A percentile compares a stretch with the other conserved stretches of the same genome.
These are phyloP conservation scores for Cupressus sempervirens DNA, from an alignment of 75 land plant genomes.

Conservation along the genomic window DNA sequence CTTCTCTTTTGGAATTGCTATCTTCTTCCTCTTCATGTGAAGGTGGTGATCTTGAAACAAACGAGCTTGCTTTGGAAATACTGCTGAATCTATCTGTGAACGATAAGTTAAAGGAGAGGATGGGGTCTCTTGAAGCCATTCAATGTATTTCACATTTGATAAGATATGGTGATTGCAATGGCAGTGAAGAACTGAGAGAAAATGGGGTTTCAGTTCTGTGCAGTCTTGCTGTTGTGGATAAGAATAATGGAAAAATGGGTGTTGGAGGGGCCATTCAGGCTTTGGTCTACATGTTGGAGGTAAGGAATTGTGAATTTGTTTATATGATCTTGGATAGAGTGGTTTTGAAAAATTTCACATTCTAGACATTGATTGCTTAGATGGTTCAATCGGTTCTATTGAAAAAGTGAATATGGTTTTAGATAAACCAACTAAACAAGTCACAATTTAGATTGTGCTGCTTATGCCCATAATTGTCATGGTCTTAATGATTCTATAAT, in stretches of 20 bases:
- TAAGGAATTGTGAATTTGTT: neutral
- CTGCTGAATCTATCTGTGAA: conserved; percentile 48
- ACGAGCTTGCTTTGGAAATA: conserved; percentile 27
- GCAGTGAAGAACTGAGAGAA: conserved; percentile 15
- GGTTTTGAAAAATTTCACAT: too few relatives aligned
- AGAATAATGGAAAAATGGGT: conserved; percentile 49
- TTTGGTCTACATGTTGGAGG: conserved; percentile 12
- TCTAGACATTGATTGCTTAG: too few relatives aligned
- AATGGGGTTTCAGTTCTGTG: conserved; percentile 35
- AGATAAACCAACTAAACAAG: too few relatives aligned
- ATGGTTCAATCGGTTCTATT: too few relatives aligned
- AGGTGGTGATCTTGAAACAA: conserved; percentile 3
- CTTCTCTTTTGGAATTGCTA: conserved; percentile 19
- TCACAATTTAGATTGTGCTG: too few relatives aligned
- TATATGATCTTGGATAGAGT: too few relatives aligned
- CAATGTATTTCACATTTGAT: neutral
- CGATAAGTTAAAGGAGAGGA: neutral
- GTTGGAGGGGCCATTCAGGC: conserved; percentile 35
- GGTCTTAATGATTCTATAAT: too few relatives aligned
- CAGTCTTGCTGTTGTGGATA: conserved; percentile 48
- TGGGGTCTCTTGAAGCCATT: neutral
- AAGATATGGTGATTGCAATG: neutral
- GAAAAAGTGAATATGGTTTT: too few relatives aligned
- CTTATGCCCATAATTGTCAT: too few relatives aligned
- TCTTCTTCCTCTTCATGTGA: conserved; percentile 19